phyloP scores from a whole-genome alignment of 2,329 filamentous ascomycete species.

The Aspergillus pseudotamarii region DNA sequence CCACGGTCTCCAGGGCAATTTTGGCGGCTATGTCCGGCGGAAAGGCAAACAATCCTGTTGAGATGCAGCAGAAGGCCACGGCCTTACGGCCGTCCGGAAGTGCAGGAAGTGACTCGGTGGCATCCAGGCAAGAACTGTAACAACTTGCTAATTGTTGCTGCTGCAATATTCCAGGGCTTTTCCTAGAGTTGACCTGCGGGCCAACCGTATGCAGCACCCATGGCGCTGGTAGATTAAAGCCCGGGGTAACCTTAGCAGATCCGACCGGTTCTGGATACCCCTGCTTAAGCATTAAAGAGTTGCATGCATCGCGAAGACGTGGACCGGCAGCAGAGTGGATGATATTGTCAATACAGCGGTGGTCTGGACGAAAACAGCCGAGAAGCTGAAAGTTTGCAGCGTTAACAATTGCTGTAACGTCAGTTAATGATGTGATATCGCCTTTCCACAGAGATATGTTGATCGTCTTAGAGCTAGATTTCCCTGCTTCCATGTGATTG shows the following conservation, averaged over 20 bases:
- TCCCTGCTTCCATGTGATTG: neutral
- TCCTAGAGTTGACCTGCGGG: slow-evolving; percentile 15
- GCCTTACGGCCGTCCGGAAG: slow-evolving; percentile 20
- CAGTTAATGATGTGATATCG: slow-evolving; percentile 25
- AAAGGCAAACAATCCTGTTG: slow-evolving; percentile 28
- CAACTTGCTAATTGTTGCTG: slow-evolving; percentile 19
- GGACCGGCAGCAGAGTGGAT: slow-evolving; percentile 28
- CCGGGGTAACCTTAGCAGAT: slow-evolving; percentile 19
- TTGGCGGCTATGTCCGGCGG: slow-evolving; percentile 20
- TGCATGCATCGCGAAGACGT: slow-evolving; percentile 24
- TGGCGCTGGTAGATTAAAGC: slow-evolving; percentile 21
- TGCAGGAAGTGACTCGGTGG: slow-evolving; percentile 14
- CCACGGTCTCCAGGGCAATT: slow-evolving; percentile 20
- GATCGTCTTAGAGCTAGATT: neutral
- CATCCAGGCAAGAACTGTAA: slow-evolving; percentile 21
- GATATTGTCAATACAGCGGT: slow-evolving; percentile 29
- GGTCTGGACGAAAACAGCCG: slow-evolving; percentile 26
- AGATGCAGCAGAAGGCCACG: slow-evolving; percentile 27
- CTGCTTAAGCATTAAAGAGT: slow-evolving; percentile 18
- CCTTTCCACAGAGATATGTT: slow-evolving; percentile 23
- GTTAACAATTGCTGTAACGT: slow-evolving; percentile 28
- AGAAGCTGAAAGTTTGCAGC: slow-evolving; percentile 24
- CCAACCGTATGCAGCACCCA: slow-evolving; percentile 28
- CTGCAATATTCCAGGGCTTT: slow-evolving; percentile 9
- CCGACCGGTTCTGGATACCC: slow-evolving; percentile 16